phyloP scores from a whole-genome alignment of 2,329 filamentous ascomycete genomes.

The Colletotrichum chlorophyti region DNA sequence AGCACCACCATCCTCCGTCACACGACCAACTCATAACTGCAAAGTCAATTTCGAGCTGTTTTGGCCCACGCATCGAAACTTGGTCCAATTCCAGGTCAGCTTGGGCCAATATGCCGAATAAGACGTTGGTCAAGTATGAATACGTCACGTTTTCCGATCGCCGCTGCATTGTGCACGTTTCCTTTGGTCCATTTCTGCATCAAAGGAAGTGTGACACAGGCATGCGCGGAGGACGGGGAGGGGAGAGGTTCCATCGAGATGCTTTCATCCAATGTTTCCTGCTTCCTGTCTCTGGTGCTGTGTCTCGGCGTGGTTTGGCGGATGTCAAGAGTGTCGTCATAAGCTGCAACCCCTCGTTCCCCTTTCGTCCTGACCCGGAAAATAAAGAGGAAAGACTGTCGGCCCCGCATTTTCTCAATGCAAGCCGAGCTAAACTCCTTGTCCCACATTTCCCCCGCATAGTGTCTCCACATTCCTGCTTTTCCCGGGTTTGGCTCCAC shows the following conservation, averaged over 20 bases:
- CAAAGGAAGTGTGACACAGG: neutral
- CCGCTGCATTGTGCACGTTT: neutral
- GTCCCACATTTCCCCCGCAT: neutral
- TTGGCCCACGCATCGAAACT: neutral
- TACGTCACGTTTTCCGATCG: constrained; percentile 26
- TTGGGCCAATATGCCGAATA: neutral
- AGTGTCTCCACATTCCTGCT: constrained; percentile 3
- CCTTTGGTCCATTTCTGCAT: neutral
- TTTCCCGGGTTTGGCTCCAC: constrained; percentile 4
- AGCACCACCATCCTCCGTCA: neutral
- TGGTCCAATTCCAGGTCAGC: neutral
- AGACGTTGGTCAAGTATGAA: neutral
- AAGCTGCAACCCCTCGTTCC: neutral
- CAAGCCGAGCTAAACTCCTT: constrained; percentile 17
- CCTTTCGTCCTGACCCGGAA: neutral
- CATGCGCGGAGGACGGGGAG: constrained; percentile 2
- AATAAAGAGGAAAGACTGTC: neutral
- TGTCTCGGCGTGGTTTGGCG: neutral
- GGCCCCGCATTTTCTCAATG: constrained; percentile 13
- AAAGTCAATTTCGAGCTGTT: neutral
- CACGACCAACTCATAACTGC: neutral
- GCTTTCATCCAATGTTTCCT: neutral
- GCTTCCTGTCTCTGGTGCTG: neutral
- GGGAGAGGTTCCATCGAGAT: constrained; percentile 12
- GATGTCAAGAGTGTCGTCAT: constrained; percentile 20